Conservation (phyloP, 371 early-diverging fungal genomes). For the Mortierella sp. region DNA sequence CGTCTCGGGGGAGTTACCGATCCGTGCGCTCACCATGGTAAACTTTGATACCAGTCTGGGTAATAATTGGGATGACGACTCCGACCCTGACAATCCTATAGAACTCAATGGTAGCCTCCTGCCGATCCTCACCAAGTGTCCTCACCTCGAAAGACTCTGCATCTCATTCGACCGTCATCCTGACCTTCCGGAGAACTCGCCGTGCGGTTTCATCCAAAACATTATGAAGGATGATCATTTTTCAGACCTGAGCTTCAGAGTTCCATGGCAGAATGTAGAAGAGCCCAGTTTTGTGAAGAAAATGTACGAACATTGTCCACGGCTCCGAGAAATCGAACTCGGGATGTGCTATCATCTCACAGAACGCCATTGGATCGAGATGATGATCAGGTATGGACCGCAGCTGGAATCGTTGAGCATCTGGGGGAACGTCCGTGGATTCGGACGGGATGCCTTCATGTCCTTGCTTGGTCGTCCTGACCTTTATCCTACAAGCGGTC, state of each 20-base stretch:
- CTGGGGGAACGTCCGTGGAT: background rate
- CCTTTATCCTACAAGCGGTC: background rate
- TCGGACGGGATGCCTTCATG: background rate
- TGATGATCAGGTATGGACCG: conserved; percentile 2
- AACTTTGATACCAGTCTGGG: no score
- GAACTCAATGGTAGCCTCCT: no score
- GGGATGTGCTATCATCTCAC: background rate
- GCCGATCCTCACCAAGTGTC: background rate
- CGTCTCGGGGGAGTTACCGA: no score
- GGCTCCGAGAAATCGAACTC: conserved; percentile 12
- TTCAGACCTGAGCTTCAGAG: no score
- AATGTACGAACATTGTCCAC: conserved; percentile 13
- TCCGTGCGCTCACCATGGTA: no score
- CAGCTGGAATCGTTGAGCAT: conserved; percentile 15
- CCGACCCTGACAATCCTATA: no score
- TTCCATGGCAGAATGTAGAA: background rate
- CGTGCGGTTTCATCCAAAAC: no score
- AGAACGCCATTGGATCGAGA: conserved; percentile 1
- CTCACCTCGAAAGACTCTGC: background rate
- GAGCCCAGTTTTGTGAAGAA: background rate
- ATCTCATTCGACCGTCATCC: background rate
- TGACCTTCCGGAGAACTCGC: no score
- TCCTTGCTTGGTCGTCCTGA: conserved; percentile 1
- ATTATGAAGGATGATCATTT: no score
- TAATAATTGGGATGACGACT: no score